Evolutionary conservation across 2,329 filamentous ascomycete species (phyloP).

Genomic region (Cercospora sesami): DNA sequence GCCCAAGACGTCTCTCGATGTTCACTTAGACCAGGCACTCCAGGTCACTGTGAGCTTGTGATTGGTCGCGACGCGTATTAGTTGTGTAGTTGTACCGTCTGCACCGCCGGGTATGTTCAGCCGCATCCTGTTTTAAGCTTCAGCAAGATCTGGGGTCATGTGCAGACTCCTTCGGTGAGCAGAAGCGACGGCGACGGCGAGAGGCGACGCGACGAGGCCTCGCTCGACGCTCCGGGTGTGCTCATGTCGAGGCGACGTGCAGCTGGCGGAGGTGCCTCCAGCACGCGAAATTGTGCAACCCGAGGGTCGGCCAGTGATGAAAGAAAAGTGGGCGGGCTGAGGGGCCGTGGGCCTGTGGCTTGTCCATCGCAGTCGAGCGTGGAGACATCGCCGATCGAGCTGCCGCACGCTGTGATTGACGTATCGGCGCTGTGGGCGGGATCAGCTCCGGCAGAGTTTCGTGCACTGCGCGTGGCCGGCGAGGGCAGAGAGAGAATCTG

Average conservation of each 20-base stretch:
- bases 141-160: background rate
- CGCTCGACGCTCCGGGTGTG: background rate
- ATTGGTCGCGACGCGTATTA: background rate
- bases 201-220: background rate
- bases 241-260: background rate
- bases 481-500: background rate
- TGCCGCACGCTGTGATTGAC: background rate
- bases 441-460: background rate
- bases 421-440: background rate
- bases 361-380: background rate
- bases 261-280: background rate
- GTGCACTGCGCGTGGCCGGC: background rate
- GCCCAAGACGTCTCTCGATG: background rate
- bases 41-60: background rate
- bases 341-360: background rate
- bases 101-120: slow-evolving; percentile 2
- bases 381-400: slow-evolving; percentile 1
- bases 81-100: background rate
- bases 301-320: background rate
- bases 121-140: background rate
- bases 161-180: background rate
- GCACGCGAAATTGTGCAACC: background rate
- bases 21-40: background rate
- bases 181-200: background rate
- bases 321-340: background rate